phyloP scores from a whole-genome alignment of 208 protist genomes.

The Wallacemonas sp. region DNA sequence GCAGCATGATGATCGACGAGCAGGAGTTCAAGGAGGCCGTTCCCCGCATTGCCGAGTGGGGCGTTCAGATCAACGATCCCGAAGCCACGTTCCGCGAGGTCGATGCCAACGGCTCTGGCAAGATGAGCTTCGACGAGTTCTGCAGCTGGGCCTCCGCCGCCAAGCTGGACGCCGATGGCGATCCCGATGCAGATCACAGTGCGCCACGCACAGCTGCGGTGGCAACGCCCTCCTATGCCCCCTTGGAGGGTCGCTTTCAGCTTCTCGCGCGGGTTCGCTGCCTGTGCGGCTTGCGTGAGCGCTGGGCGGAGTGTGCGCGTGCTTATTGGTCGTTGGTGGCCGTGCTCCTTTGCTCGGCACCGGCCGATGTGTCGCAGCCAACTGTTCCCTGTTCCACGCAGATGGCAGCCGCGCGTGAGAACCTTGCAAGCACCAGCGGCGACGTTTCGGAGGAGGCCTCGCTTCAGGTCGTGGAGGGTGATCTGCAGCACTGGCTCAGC shows the following conservation, averaged over 20 bases:
- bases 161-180: conserved; percentile 31
- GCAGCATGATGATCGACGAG: conserved; percentile 36
- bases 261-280: neutral
- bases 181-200: conserved; percentile 21
- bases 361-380: too few relatives aligned
- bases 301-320: neutral
- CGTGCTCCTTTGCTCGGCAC: too few relatives aligned
- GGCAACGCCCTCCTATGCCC: neutral
- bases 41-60: conserved; percentile 35
- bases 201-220: neutral
- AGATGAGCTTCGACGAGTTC: conserved; percentile 58
- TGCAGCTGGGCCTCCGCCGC: conserved; percentile 28
- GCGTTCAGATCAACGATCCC: conserved; percentile 30
- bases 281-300: neutral
- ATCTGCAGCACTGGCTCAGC: neutral
- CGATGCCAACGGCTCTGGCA: conserved; percentile 41
- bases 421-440: neutral
- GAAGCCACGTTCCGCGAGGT: conserved; percentile 41
- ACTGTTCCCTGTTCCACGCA: too few relatives aligned
- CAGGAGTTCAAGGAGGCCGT: conserved; percentile 46
- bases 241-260: neutral
- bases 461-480: neutral
- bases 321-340: too few relatives aligned
- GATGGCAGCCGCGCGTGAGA: too few relatives aligned
- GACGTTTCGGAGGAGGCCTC: neutral